A percentile compares a stretch with the other conserved stretches of the same genome.
These are phyloP conservation scores for Capillidium heterosporum DNA, from an alignment of 371 early-diverging fungal genomes.

Conservation along the genomic window DNA sequence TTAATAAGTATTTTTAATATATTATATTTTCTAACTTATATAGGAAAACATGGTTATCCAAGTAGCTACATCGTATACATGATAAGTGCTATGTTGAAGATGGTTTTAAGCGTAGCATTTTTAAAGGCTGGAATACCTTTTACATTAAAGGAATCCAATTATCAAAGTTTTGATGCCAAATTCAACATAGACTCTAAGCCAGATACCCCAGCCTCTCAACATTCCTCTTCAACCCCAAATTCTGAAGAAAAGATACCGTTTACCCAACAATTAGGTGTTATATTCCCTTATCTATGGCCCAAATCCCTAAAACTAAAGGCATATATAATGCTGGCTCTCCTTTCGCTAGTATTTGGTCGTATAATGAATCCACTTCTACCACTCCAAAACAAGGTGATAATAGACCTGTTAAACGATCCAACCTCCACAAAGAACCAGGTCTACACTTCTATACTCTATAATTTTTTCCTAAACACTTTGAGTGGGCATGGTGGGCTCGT, in stretches of 20 bases:
- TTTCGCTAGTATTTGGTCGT: constrained; percentile 45
- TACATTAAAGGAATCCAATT: no score
- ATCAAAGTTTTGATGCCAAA: no score
- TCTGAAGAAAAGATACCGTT: constrained; percentile 4
- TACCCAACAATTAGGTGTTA: constrained; percentile 27
- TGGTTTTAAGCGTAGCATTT: no score
- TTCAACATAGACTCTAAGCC: no score
- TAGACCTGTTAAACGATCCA: constrained; percentile 31
- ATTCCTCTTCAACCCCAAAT: no score
- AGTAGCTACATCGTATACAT: no score
- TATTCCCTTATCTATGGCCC: constrained; percentile 82
- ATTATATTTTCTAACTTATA: no score
- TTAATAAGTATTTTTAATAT: no score
- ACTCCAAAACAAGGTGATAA: constrained; percentile 52
- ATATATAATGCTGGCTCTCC: constrained; percentile 44
- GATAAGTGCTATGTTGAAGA: no score
- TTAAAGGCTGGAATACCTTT: no score
- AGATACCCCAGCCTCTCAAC: no score
- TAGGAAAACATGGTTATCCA: no score
- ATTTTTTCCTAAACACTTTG: background rate
- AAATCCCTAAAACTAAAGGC: constrained; percentile 35
- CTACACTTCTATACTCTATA: background rate
- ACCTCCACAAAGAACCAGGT: background rate
- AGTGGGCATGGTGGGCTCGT: background rate
- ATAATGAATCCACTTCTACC: constrained; percentile 67